Percentiles rank a stretch among this genome's conserved stretches.
These are phyloP conservation scores for Pichia norvegensis DNA, from an alignment of 1,139 yeast species.

Conservation along the genomic window DNA sequence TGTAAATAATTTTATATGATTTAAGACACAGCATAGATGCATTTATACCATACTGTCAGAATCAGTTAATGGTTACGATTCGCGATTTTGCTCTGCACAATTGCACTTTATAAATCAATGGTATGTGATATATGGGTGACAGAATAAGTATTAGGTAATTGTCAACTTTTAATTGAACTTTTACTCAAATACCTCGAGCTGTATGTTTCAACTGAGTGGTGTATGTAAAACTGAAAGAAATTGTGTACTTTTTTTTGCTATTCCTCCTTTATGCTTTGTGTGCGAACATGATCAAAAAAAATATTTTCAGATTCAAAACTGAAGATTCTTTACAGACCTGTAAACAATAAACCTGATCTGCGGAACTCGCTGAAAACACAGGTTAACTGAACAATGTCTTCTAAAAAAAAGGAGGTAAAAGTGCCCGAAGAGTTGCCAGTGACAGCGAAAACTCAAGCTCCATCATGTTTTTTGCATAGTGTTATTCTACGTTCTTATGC, in stretches of 20 bases:
- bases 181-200: too few species aligned
- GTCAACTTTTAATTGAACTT: too few species aligned
- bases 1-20: neutral
- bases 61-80: too few species aligned
- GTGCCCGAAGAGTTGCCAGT: conserved; percentile 21
- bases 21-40: too few species aligned
- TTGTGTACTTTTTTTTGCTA: neutral
- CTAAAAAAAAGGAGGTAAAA: conserved; percentile 1
- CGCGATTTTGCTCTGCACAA: neutral
- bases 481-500: conserved; percentile 46
- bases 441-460: conserved; percentile 35
- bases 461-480: conserved; percentile 51
- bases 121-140: neutral
- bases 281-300: neutral
- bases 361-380: neutral
- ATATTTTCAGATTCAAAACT: neutral
- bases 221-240: too few species aligned
- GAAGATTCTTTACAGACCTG: neutral
- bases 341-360: neutral
- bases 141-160: too few species aligned
- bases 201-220: too few species aligned
- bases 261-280: neutral
- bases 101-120: neutral
- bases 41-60: too few species aligned
- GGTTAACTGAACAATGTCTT: neutral